Conservation (phyloP, 2,329 filamentous ascomycete genomes). For the Apiospora marii region DNA sequence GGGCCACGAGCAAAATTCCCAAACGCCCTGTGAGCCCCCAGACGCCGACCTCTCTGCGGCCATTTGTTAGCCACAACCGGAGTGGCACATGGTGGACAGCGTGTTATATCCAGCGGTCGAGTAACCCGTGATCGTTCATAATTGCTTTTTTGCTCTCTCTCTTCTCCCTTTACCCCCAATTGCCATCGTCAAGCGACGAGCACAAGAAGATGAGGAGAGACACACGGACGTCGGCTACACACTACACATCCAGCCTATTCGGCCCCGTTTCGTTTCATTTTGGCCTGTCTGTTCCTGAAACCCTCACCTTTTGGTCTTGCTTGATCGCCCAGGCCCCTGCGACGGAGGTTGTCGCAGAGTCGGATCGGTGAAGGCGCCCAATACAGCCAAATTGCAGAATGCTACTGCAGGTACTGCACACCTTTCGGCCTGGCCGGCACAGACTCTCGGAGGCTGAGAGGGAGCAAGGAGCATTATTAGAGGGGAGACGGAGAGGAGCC, state of each 20-base stretch:
- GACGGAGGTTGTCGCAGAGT: conserved; percentile 26
- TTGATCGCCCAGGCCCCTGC: conserved; percentile 25
- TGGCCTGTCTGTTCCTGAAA: conserved; percentile 25
- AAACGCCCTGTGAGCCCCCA: background rate
- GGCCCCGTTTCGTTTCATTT: conserved; percentile 22
- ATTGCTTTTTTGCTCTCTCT: background rate
- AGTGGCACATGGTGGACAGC: background rate
- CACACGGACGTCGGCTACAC: background rate
- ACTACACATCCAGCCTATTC: background rate
- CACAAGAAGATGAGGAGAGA: background rate
- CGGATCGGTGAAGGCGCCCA: conserved; percentile 20
- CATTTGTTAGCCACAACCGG: background rate
- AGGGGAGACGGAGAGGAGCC: background rate
- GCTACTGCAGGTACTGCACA: background rate
- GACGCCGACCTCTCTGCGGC: background rate
- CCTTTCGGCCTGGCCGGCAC: conserved; percentile 16
- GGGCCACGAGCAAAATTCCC: background rate
- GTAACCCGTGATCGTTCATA: background rate
- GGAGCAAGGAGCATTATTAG: too few relatives aligned
- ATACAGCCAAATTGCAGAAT: conserved; percentile 3
- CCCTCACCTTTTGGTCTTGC: conserved; percentile 20
- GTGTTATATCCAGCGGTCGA: background rate
- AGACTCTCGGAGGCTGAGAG: background rate
- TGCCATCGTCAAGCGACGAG: background rate
- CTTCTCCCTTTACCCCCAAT: background rate